Conservation (phyloP, 768 basidiomycete genomes). For the Hypholoma sublateritium region DNA sequence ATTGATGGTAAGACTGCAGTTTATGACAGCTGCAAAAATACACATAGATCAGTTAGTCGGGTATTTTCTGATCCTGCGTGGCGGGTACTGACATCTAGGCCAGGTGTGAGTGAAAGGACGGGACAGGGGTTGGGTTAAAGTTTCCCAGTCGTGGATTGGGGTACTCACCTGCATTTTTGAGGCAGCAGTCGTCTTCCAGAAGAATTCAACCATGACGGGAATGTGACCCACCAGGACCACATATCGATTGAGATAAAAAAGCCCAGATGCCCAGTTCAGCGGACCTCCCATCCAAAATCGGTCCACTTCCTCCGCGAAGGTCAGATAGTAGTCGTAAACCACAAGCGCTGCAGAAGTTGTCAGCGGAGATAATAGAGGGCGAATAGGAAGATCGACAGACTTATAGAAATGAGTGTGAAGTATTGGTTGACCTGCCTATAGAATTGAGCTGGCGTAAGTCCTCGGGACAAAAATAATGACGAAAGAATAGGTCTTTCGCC, state of each 20-base stretch:
- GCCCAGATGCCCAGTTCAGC: conserved; percentile 28
- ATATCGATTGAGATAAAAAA: conserved; percentile 46
- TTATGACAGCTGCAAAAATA: conserved; percentile 27
- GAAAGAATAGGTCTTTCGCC: background rate
- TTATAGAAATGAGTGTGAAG: conserved; percentile 24
- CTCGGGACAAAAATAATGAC: background rate
- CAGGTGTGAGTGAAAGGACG: background rate
- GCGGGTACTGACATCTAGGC: conserved; percentile 8
- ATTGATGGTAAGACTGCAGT: conserved; percentile 35
- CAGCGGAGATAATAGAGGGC: background rate
- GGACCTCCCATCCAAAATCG: conserved; percentile 46
- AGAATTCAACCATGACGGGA: conserved; percentile 33
- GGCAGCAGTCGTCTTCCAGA: conserved; percentile 27
- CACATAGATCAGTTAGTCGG: background rate
- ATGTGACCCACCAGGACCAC: conserved; percentile 36
- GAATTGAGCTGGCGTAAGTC: background rate
- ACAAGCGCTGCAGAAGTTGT: conserved; percentile 30
- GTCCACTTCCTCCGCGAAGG: conserved; percentile 40
- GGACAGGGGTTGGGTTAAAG: background rate
- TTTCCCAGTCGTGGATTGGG: no score
- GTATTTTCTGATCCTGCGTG: background rate
- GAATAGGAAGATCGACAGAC: conserved; percentile 14
- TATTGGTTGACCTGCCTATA: conserved; percentile 21
- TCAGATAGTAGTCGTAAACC: conserved; percentile 48
- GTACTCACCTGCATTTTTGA: conserved; percentile 27